These are phyloP conservation scores for Clathrus columnatus DNA, from an alignment of 768 basidiomycete genomes.

Conservation along the genomic window DNA sequence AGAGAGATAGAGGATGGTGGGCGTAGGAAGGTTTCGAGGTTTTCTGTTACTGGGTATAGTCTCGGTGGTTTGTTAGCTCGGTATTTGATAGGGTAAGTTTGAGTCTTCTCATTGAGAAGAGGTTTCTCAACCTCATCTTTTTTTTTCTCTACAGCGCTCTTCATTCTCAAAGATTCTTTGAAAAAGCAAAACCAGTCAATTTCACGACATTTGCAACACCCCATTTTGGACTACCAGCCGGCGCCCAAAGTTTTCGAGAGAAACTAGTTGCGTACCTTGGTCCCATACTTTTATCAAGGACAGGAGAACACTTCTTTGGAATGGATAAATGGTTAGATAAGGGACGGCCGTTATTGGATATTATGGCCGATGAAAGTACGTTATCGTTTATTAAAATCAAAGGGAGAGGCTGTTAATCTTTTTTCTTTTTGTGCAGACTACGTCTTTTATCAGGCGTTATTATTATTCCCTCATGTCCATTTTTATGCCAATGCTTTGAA, in stretches of 20 bases:
- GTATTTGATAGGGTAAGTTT: conserved; percentile 59
- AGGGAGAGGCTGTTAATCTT: too few relatives aligned
- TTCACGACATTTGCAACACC: conserved; percentile 83
- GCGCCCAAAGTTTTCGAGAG: conserved; percentile 51
- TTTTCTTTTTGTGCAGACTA: conserved; percentile 35
- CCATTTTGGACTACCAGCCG: conserved; percentile 61
- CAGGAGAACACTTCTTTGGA: conserved; percentile 72
- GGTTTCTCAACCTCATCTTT: too few relatives aligned
- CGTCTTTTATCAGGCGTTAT: conserved; percentile 67
- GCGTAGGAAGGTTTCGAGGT: conserved; percentile 52
- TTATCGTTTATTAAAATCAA: neutral
- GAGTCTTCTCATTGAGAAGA: too few relatives aligned
- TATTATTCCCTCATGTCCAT: conserved; percentile 53
- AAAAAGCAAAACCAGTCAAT: conserved; percentile 60
- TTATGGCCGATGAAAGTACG: conserved; percentile 74
- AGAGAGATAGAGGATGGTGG: conserved; percentile 38
- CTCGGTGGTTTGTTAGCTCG: conserved; percentile 78
- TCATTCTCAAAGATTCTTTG: conserved; percentile 62
- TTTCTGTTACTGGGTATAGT: conserved; percentile 71
- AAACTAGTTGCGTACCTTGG: conserved; percentile 47
- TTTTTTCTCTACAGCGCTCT: conserved; percentile 39
- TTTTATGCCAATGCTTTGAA: conserved; percentile 81
- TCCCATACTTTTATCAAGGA: conserved; percentile 62
- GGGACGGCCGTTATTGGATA: conserved; percentile 59
- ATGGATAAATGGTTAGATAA: conserved; percentile 62